Base-by-base conservation (phyloP, 2,329 filamentous ascomycete genomes). In the Paraphaeosphaeria minitans region DNA sequence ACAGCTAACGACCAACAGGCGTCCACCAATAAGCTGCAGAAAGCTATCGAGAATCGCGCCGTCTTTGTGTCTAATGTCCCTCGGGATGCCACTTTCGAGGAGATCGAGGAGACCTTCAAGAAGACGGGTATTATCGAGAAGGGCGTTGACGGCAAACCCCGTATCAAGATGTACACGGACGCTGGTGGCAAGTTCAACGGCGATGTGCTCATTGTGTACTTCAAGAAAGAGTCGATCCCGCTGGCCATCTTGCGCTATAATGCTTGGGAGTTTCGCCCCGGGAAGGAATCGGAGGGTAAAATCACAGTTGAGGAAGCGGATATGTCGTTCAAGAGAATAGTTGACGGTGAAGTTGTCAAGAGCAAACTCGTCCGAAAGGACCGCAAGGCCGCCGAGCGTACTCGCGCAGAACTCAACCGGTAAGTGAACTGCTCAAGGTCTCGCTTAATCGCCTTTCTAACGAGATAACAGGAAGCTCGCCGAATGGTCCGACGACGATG, bases 51-150 rank as follows among this genome's bases (percentile, higher is more conserved):
- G 67, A 98, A 97, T 75, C 96, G 91, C 6, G 94, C 94, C 43
- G 86, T 99, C 64, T 99, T 94, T 79, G 90, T 97, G 49, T 96
- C 93, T 4, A 92, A 91, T 13, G 85, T 99, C 4, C 96, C 95
- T 0, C 78, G 83, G 41, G 92, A 98, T 75, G 89, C 87, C 45
- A 91, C 89, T 0, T 81, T 89, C 43, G 86, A 90, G 31, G 95
- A 99, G 79, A 87, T 99, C 16, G 85, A 90, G 66, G 86, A 92
- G 24, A 83, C 91, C 29, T 99, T 99, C 80, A 92, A 89, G 50
- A 94, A 92, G 75, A 96, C 87, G 71, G 90, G 98, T 66, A 93
- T 99, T 64, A 92, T 94, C 50, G 93, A 98, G 77, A 91, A 96
- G 77, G 93, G 97, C 64, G 93, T 97, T 71, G 93, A 88, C 69